Conservation (phyloP, 495 filamentous ascomycete genomes). For the Penicillium alfredii region DNA sequence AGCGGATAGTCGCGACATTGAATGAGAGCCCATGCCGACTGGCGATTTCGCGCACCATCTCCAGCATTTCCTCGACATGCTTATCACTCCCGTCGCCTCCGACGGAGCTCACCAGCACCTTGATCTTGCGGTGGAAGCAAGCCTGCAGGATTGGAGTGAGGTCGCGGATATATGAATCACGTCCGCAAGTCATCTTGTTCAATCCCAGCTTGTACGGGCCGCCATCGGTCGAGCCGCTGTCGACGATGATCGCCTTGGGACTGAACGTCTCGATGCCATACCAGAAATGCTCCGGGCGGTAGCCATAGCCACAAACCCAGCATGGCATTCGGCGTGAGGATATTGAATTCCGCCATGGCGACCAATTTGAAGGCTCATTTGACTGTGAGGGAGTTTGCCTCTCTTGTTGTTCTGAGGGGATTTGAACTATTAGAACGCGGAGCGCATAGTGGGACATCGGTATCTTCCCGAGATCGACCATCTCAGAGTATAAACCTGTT, state of each 20-base stretch:
- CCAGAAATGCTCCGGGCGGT: too few species aligned
- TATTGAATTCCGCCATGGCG: too few species aligned
- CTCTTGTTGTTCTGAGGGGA: too few species aligned
- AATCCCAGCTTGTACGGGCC: constrained; percentile 42
- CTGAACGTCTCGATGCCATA: too few species aligned
- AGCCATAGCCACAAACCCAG: too few species aligned
- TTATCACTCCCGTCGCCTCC: constrained; percentile 42
- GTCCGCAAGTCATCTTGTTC: constrained; percentile 23
- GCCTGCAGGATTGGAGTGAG: constrained; percentile 30
- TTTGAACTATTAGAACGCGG: too few species aligned
- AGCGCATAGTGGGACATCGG: too few species aligned
- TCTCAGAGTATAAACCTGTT: too few species aligned
- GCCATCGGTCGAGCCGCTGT: constrained; percentile 45
- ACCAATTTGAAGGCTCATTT: too few species aligned
- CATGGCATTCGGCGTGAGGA: too few species aligned
- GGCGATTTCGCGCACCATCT: constrained; percentile 25
- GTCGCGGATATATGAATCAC: constrained; percentile 35
- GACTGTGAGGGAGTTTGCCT: too few species aligned
- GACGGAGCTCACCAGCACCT: constrained; percentile 41
- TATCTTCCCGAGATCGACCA: too few species aligned
- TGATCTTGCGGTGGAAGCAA: constrained; percentile 22
- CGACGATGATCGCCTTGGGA: constrained; percentile 49
- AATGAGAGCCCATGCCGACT: constrained; percentile 27
- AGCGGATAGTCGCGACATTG: constrained; percentile 35
- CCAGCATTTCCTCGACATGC: constrained; percentile 39